A percentile compares a stretch with the other conserved stretches of the same genome.
These are phyloP conservation scores for Diaporthe sp. DNA, from an alignment of 2,329 filamentous ascomycete genomes.

Conservation along the genomic window DNA sequence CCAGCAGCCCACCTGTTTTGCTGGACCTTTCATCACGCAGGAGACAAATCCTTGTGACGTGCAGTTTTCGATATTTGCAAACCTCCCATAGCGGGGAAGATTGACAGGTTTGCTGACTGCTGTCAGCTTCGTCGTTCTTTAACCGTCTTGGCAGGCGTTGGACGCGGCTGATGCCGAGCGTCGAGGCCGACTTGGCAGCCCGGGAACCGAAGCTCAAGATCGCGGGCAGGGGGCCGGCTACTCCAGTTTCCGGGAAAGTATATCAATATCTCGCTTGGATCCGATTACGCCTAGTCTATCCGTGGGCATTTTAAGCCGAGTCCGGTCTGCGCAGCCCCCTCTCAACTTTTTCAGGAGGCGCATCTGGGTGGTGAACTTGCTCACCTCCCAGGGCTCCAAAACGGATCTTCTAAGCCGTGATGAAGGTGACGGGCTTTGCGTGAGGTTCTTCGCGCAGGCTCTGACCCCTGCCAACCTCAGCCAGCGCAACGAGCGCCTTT, in stretches of 20 bases:
- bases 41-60: background rate
- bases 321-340: background rate
- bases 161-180: background rate
- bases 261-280: background rate
- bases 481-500: background rate
- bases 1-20: background rate
- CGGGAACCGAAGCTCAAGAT: background rate
- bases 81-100: background rate
- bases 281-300: background rate
- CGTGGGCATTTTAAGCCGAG: background rate
- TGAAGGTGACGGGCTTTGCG: no score
- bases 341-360: no score
- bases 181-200: constrained; percentile 6
- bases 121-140: constrained; percentile 1
- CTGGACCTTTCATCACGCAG: background rate
- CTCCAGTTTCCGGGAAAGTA: background rate
- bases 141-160: background rate
- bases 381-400: background rate
- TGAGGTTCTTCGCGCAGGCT: background rate
- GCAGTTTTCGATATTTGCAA: background rate
- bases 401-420: no score
- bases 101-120: background rate
- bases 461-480: background rate
- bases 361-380: background rate
- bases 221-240: background rate